Base-by-base conservation (phyloP, 1,139 yeast genomes). In the Nakaseomyces glabratus region DNA sequence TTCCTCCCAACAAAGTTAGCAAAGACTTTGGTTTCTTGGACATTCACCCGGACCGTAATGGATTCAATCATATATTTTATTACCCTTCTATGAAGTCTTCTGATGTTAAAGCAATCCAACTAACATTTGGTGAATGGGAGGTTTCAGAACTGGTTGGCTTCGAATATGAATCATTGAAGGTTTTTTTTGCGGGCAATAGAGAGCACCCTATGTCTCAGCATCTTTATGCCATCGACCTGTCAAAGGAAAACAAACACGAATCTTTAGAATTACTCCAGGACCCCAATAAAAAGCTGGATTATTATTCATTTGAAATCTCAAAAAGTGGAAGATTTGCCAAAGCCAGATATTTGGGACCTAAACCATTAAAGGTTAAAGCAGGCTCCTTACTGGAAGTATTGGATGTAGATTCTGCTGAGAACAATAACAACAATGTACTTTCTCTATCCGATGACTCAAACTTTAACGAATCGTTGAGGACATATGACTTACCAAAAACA, bases 71-170 rank as follows among this genome's bases (percentile, higher is more conserved):
- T 48, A 57, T 90, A 31, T 94, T 78, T 1, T 69, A 72, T 42
- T 88, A 76, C 49, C 65, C 71, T 8, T 62, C 68, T 3, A 63
- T 73, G 1, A 57, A 61, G 2, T 48, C 75, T 1, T 35, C 58
- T 1, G 55, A 56, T 6, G 13, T 10, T n/a, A 21, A n/a, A 6
- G 80, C 82, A 4, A 53, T 55, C 5, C 63, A 58, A 31, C 55
- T 85, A 24, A 77, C 93, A 0, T 48, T 65, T 1, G 77, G 80
- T 9, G 59, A 68, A 2, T 85, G 85, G 88, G 94, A 80, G 47
- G 78, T 80, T 3, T 66, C 69, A 9, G 69, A 68, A 14, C 68
- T 79, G 1, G 54, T 76, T 1, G 72, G 72, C 0, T 80, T 69
- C 47, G 78, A 84, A 45, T 46, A 57, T 8, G 63, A 60, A 2